These are phyloP conservation scores for Vinca minor DNA, from an alignment of 257 asterid species.

Conservation along the genomic window DNA sequence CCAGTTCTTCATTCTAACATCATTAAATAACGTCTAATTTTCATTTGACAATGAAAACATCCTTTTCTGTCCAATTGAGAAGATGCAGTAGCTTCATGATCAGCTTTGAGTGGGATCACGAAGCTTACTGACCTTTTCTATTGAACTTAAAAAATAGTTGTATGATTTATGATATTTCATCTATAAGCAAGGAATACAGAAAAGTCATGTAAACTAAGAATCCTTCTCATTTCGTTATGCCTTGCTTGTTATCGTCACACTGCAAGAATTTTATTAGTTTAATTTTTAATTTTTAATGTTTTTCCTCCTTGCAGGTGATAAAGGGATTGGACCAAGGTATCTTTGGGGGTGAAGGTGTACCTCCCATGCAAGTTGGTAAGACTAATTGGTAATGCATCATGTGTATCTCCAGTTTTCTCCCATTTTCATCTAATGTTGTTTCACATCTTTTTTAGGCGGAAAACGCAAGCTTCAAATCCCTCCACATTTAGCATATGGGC, in stretches of 20 bases:
- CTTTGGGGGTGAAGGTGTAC: constrained; percentile 86
- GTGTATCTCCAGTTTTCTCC: background rate
- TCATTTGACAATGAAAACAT: background rate
- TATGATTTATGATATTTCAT: background rate
- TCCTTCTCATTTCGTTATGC: background rate
- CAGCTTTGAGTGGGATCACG: background rate
- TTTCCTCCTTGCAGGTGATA: constrained; percentile 40
- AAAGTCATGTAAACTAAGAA: background rate
- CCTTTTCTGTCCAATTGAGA: background rate
- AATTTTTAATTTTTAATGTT: background rate
- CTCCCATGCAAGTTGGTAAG: constrained; percentile 87
- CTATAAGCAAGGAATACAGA: background rate
- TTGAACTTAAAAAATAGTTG: background rate
- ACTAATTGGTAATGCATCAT: constrained; percentile 1
- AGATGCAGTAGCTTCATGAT: background rate
- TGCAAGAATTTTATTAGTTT: background rate
- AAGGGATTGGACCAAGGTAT: constrained; percentile 91
- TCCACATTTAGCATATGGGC: constrained; percentile 79
- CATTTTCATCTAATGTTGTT: background rate
- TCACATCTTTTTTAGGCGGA: constrained; percentile 45
- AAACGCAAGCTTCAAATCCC: constrained; percentile 80
- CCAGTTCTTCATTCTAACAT: background rate
- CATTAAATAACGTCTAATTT: background rate
- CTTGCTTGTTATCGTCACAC: background rate
- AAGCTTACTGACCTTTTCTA: background rate